Evolutionary conservation across 345 rosid species (phyloP), one percentile per base, ranked within the genome.

Genomic region (Salix suchowensis): DNA sequence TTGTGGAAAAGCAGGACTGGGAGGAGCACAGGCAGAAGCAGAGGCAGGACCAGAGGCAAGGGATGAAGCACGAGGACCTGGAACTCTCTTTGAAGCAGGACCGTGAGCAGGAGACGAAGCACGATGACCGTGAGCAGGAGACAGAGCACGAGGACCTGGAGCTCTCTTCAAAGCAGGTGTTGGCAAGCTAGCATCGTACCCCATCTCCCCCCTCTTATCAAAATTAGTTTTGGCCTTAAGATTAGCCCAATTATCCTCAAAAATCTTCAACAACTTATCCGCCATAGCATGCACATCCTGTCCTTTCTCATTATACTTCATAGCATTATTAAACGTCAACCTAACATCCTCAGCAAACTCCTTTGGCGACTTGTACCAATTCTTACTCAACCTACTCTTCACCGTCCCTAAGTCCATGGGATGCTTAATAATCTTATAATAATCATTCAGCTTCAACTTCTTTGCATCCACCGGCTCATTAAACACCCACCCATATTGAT

Each of bases 361-460:
- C 84, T 70, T 78, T 0, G 97, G 88, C 0, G 94, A 88, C 82
- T 90, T 85, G 70, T 93, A 95, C 89, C 71, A 81, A 61, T 84
- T 88, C 77, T 88, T 88, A 70, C 80, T 84, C 89, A 91, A 79
- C 86, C 85, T 89, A 79, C 70, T 82, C 84, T 88, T 89, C 77
- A 95, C 94, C 0, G 97, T 89, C 15, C 97, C 97, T 80, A 95
- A 87, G 90, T 95, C 98, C 98, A 95, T 95, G 1, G 97, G 98
- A 70, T 86, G 89, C 85, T 88, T 88, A 70, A 95, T 78, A 61
- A 93, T 91, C 5, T 76, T 84, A 64, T 84, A 84, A 76, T 95
- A 95, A 85, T 95, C 98, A 73, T 83, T 92, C 82, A 93, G 82
- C 69, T 90, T 90, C 80, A 93, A 90, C 76, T 76, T 83, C 77